These are phyloP conservation scores for Pseudonectria buxi DNA, from an alignment of 2,329 filamentous ascomycete species.

Conservation along the genomic window DNA sequence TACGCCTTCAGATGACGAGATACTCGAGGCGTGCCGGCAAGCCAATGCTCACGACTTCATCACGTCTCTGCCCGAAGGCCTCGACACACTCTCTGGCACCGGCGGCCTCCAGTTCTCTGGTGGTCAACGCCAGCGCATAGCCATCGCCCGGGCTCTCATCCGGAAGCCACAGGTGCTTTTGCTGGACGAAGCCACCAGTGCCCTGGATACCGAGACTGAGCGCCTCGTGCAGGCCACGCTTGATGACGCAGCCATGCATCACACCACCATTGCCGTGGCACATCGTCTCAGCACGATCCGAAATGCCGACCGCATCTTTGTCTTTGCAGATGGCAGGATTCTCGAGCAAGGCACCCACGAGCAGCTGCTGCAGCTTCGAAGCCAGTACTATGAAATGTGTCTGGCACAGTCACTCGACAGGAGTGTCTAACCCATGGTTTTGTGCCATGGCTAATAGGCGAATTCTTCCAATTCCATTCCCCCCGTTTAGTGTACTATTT, in stretches of 20 bases:
- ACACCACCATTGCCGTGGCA: slow-evolving; percentile 55
- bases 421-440: neutral
- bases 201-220: slow-evolving; percentile 54
- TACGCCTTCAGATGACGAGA: slow-evolving; percentile 17
- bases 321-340: slow-evolving; percentile 48
- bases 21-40: slow-evolving; percentile 38
- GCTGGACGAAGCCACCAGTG: slow-evolving; percentile 58
- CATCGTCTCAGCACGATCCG: slow-evolving; percentile 49
- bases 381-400: slow-evolving; percentile 14
- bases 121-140: slow-evolving; percentile 59
- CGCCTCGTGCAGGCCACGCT: slow-evolving; percentile 52
- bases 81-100: slow-evolving; percentile 53
- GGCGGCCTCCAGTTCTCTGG: slow-evolving; percentile 58
- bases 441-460: neutral
- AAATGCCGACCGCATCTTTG: slow-evolving; percentile 56
- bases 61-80: slow-evolving; percentile 32
- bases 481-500: neutral
- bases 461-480: neutral
- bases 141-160: slow-evolving; percentile 60
- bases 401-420: slow-evolving; percentile 11
- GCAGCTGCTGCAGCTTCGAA: slow-evolving; percentile 39
- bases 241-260: slow-evolving; percentile 17
- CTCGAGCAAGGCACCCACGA: slow-evolving; percentile 54
- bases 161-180: slow-evolving; percentile 56
- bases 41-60: slow-evolving; percentile 42